phyloP scores from a whole-genome alignment of 2,329 filamentous ascomycete species.

The Aspergillus tanneri region DNA sequence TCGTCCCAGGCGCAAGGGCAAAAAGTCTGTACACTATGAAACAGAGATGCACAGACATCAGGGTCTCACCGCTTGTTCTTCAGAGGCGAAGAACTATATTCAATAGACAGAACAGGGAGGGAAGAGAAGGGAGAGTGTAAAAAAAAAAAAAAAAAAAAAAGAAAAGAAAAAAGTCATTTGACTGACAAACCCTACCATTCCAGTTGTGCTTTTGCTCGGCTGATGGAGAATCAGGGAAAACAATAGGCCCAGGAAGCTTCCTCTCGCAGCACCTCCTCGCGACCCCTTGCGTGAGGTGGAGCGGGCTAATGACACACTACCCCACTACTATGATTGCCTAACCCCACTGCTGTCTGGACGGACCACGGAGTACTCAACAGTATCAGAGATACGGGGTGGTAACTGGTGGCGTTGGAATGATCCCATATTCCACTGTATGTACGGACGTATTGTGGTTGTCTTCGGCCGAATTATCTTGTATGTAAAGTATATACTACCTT shows the following conservation, averaged over 20 bases:
- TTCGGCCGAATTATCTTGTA: background rate
- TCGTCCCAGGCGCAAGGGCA: slow-evolving; percentile 10
- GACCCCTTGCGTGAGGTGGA: slow-evolving; percentile 26
- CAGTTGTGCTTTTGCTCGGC: slow-evolving; percentile 19
- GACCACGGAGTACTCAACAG: slow-evolving; percentile 14
- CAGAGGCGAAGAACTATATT: background rate
- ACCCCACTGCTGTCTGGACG: slow-evolving; percentile 12
- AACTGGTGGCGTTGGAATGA: background rate
- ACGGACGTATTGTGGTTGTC: background rate
- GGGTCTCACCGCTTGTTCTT: slow-evolving; percentile 13
- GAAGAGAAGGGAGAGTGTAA: background rate
- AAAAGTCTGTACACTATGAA: slow-evolving; percentile 2
- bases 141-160: slow-evolving; percentile 5
- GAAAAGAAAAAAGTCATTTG: slow-evolving; percentile 12
- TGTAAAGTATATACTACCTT: background rate
- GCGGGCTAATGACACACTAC: slow-evolving; percentile 13
- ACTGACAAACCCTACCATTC: slow-evolving; percentile 18
- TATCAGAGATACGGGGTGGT: slow-evolving; percentile 13
- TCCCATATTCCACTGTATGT: background rate
- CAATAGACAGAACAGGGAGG: background rate
- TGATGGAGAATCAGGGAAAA: slow-evolving; percentile 14
- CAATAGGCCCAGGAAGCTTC: slow-evolving; percentile 25
- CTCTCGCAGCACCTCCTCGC: slow-evolving; percentile 17
- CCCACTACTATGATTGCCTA: slow-evolving; percentile 15
- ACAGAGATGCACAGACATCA: background rate